phyloP scores from a whole-genome alignment of 768 basidiomycete species.

The Tricholoma saponaceum region DNA sequence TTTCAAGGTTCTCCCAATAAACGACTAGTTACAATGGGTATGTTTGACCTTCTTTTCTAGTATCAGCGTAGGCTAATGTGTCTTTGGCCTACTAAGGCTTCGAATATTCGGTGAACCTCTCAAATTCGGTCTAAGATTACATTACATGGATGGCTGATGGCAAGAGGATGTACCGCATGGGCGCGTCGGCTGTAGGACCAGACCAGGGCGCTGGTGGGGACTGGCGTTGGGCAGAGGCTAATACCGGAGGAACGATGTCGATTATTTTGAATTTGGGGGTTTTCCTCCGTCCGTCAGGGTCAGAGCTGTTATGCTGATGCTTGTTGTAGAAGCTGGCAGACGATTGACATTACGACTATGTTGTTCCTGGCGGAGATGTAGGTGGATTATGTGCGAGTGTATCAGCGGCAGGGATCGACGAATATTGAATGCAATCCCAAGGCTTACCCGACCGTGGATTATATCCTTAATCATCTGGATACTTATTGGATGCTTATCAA shows the following conservation, averaged over 20 bases:
- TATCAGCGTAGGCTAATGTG: background rate
- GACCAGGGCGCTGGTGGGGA: conserved; percentile 34
- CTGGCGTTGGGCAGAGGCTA: conserved; percentile 54
- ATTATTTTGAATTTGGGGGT: conserved; percentile 57
- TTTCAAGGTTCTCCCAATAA: conserved; percentile 55
- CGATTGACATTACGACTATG: conserved; percentile 49
- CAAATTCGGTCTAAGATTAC: conserved; percentile 49
- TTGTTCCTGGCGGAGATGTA: conserved; percentile 66
- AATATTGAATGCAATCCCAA: conserved; percentile 68
- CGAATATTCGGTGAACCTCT: conserved; percentile 69
- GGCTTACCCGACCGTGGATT: conserved; percentile 61
- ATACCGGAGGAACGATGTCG: conserved; percentile 54
- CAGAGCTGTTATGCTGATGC: background rate
- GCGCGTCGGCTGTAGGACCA: conserved; percentile 46
- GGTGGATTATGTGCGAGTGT: conserved; percentile 80
- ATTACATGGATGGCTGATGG: conserved; percentile 77
- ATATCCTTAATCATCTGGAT: conserved; percentile 50
- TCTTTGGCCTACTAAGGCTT: conserved; percentile 43
- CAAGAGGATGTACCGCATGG: conserved; percentile 42
- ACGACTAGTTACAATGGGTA: conserved; percentile 46
- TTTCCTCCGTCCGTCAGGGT: conserved; percentile 36
- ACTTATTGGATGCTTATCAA: conserved; percentile 55
- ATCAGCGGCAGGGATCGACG: conserved; percentile 53
- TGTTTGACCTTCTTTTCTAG: conserved; percentile 4
- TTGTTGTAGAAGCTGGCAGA: conserved; percentile 59